Evolutionary conservation across 2,329 filamentous ascomycete genomes (phyloP), one percentile per base, ranked within the genome.

Genomic region (Stagonosporopsis vannaccii): DNA sequence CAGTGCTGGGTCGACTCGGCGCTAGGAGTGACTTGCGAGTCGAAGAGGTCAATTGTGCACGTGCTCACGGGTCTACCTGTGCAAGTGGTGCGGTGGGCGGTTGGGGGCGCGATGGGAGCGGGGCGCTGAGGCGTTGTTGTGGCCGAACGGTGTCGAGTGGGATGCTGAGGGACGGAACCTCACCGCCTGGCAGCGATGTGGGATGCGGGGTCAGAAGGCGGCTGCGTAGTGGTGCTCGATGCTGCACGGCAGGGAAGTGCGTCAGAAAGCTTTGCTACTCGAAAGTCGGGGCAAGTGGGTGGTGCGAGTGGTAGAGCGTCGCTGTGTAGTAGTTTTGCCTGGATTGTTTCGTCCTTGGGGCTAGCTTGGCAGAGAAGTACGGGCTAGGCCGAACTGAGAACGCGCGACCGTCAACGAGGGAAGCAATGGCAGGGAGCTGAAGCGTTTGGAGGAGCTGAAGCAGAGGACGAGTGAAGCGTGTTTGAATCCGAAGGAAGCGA

Each of bases 51-150:
- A 72, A 73, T 71, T 62, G 63, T 60, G 60, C 59, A 62, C 30
- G 62, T 65, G 50, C 61, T 59, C 54, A 51, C 52, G 46, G 49
- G 56, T 51, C 54, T 72, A 72, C 67, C 64, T 72, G 68, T 62
- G 64, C 61, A 63, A 59, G 70, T 61, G 62, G 65, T 58, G 66
- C 52, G 64, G 68, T 49, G 60, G 66, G 63, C 62, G 64, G 67
- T 62, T 54, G 64, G 59, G 65, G 44, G 73, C 69, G 61, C 67
- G 66, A 62, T 56, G 62, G 58, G 67, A 63, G 61, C 59, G 67
- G 61, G 67, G 57, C 62, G 63, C 61, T 65, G 65, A 60, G 65
- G 69, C 67, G 70, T 73, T 74, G 72, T 71, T 71, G 66, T 72
- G 66, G 62, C 61, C 65, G 69, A 65, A 70, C 65, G 61, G 65